Base-by-base conservation (phyloP, 768 basidiomycete genomes). In the Crucibulum laeve region DNA sequence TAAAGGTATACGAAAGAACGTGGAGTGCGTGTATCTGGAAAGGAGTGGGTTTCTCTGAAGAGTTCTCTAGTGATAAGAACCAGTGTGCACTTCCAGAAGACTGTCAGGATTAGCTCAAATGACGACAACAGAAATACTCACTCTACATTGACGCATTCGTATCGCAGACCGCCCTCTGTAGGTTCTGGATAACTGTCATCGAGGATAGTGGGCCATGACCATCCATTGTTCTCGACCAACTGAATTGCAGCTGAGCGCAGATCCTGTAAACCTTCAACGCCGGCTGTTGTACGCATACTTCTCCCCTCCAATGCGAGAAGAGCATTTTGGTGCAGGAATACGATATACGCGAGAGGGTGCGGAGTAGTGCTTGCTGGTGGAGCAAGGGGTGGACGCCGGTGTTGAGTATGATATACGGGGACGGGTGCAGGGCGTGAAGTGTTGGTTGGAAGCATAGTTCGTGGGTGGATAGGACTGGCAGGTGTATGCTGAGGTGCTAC, bases 21-120 rank as follows among this genome's bases (percentile, higher is more conserved):
- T 76, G 70, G 34, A 88, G 64, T 3, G 85, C 83, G 55, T 85
- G 84, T 10, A 64, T 50, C 56, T 89, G 87, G 32, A 68, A 54
- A n/a, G 74, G 62, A 23, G 78, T 82, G 2, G 85, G 83, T 36
- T 54, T 58, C 24, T 61, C 70, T 28, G 61, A 59, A 17, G 73
- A 65, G 11, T 71, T 69, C 3, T 51, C 47, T 21, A 87, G 70
- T 21, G 69, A 69, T 18, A 88, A 69, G 56, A 78, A 87, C 1
- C 69, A 56, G 40, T 76, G 64, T 4, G 71, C 73, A 24, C 82
- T 83, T 43, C 1, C 41, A 50, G 18, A 35, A 15, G 33, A 42
- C n/a, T 38, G 25, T 53, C 51, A 46, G 25, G 40, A 14, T 25
- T 11, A 4, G 39, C 15, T 25, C 5, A 8, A 22, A 21, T n/a